A percentile compares a stretch with the other conserved stretches of the same genome.
These are phyloP conservation scores for Spirogloea muscicola DNA, from an alignment of 139 green algal species.

Conservation along the genomic window DNA sequence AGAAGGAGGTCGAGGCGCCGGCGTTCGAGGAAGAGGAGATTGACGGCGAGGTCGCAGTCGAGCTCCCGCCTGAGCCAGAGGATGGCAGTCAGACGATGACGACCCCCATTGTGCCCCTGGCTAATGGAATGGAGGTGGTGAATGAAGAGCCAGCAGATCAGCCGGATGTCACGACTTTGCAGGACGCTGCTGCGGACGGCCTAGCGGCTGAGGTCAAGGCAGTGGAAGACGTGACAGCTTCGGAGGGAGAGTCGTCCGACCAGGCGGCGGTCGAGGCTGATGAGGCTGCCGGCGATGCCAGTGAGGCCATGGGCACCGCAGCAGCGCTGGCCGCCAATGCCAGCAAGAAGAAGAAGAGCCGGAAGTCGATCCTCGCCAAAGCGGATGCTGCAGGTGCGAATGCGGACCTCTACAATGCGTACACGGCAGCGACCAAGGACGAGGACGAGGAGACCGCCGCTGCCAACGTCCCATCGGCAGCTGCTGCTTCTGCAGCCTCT, in stretches of 20 bases:
- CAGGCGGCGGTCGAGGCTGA: not conserved
- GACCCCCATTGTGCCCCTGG: no score
- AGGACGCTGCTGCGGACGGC: not conserved
- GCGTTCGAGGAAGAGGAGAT: no score
- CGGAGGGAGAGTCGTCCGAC: not conserved
- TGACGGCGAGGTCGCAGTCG: no score
- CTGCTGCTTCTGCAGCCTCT: no score
- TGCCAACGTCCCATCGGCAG: no score
- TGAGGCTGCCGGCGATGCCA: not conserved
- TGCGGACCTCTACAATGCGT: constrained; percentile 16
- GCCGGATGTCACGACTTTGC: not conserved
- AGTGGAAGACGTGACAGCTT: not conserved
- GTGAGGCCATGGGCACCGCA: not conserved
- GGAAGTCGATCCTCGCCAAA: constrained; percentile 16
- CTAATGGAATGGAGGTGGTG: no score
- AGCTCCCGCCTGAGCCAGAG: no score
- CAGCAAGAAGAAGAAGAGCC: constrained; percentile 23
- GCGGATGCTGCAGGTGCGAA: constrained; percentile 6
- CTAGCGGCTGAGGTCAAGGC: not conserved
- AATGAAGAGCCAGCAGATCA: not conserved
- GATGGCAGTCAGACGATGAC: no score
- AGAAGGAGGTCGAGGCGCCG: no score
- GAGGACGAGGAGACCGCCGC: no score
- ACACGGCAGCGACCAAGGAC: constrained; percentile 4
- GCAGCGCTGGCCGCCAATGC: not conserved